Conservation (phyloP, 331 rosid species). For the Malus hybrid region DNA sequence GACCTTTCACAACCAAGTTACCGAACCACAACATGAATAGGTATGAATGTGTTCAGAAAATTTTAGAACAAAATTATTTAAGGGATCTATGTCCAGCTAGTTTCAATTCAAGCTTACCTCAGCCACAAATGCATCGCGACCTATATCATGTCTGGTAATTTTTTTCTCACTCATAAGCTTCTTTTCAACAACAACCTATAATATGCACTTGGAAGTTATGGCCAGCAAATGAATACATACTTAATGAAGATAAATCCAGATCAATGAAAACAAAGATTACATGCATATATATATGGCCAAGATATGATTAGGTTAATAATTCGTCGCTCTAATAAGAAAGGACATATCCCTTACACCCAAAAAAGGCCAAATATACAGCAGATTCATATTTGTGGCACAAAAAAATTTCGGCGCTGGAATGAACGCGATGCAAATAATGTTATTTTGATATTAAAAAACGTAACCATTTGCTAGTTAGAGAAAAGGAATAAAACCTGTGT, state of each 20-base stretch:
- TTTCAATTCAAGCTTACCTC: constrained; percentile 46
- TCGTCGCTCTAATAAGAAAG: background rate
- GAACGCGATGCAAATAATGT: too few relatives aligned
- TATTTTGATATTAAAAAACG: too few relatives aligned
- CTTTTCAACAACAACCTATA: constrained; percentile 95
- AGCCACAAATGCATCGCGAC: constrained; percentile 65
- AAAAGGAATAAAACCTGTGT: constrained; percentile 57
- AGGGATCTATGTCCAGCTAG: too few relatives aligned
- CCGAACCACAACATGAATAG: background rate
- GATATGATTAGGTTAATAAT: too few relatives aligned
- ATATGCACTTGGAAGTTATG: constrained; percentile 1
- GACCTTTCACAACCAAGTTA: constrained; percentile 46
- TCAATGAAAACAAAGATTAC: background rate
- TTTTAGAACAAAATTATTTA: too few relatives aligned
- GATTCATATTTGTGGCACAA: too few relatives aligned
- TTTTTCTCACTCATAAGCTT: constrained; percentile 74
- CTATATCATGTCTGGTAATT: constrained; percentile 74
- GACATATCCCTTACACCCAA: background rate
- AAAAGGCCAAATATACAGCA: too few relatives aligned
- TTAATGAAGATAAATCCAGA: background rate
- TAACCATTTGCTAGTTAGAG: background rate
- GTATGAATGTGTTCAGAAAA: too few relatives aligned
- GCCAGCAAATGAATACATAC: background rate
- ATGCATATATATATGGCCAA: too few relatives aligned
- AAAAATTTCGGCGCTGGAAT: too few relatives aligned